Evolutionary conservation across 2,329 filamentous ascomycete genomes (phyloP).

Genomic region (Colletotrichum sp.): DNA sequence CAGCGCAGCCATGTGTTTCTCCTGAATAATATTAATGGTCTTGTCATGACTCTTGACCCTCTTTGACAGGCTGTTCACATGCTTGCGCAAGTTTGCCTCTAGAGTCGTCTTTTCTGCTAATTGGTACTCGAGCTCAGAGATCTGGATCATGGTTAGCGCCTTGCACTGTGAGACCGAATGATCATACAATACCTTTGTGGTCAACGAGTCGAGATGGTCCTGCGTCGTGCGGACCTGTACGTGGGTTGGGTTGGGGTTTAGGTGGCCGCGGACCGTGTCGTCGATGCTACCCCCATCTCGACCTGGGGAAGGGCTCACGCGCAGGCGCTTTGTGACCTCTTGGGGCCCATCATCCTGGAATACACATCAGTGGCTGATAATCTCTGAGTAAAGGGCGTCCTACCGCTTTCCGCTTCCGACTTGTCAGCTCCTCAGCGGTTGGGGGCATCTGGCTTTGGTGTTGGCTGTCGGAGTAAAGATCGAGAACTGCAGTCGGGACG

Average conservation of each 20-base stretch:
- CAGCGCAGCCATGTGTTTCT: constrained; percentile 53
- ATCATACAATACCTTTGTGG: constrained; percentile 35
- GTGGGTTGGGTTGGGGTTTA: constrained; percentile 8
- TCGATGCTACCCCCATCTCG: background rate
- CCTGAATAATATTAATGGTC: constrained; percentile 49
- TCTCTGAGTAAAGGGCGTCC: background rate
- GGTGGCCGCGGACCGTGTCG: background rate
- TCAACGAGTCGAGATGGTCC: constrained; percentile 38
- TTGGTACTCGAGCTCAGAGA: constrained; percentile 39
- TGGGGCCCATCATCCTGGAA: background rate
- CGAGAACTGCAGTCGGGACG: constrained; percentile 54
- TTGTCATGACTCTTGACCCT: constrained; percentile 51
- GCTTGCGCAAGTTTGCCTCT: constrained; percentile 22
- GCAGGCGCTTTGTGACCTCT: constrained; percentile 7
- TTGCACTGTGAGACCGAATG: background rate
- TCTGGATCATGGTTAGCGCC: constrained; percentile 27
- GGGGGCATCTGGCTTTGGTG: constrained; percentile 17
- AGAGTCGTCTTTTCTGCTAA: constrained; percentile 32
- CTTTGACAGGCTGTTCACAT: constrained; percentile 21
- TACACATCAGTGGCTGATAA: background rate
- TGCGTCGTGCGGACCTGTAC: constrained; percentile 18
- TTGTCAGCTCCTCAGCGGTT: constrained; percentile 2
- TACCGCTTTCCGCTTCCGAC: constrained; percentile 18
- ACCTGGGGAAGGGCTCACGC: constrained; percentile 1
- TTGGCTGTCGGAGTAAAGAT: constrained; percentile 48